Percentiles rank a stretch among this genome's conserved stretches.
Conservation (phyloP, 1,284 basidiomycete species). For the Ustilago trichophora region DNA sequence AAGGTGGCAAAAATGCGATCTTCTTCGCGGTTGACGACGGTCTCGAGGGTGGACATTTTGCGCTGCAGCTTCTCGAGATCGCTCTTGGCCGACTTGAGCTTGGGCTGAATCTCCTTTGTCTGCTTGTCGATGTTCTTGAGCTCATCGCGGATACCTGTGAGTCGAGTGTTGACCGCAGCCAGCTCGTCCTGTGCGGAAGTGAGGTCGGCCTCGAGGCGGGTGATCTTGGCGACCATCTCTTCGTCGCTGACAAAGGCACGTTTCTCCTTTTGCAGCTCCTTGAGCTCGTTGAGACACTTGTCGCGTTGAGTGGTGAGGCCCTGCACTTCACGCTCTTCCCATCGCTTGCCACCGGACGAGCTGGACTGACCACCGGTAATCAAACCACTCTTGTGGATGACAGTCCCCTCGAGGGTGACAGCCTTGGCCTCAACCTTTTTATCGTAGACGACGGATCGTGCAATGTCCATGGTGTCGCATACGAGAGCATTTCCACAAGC, state of each 20-base stretch:
- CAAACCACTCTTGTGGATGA: slow-evolving; percentile 96
- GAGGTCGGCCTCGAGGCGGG: slow-evolving; percentile 79
- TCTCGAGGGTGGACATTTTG: slow-evolving; percentile 39
- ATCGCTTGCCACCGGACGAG: slow-evolving; percentile 70
- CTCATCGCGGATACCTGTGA: slow-evolving; percentile 51
- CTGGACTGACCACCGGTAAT: slow-evolving; percentile 90
- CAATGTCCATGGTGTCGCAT: slow-evolving; percentile 93
- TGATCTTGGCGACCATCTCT: slow-evolving; percentile 78
- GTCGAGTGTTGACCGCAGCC: slow-evolving; percentile 50
- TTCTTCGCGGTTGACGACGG: slow-evolving; percentile 72
- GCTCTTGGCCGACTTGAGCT: slow-evolving; percentile 64
- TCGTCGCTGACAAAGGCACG: slow-evolving; percentile 85
- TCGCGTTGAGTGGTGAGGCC: slow-evolving; percentile 77
- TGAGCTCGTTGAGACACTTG: slow-evolving; percentile 78
- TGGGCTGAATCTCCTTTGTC: slow-evolving; percentile 36
- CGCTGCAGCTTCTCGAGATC: slow-evolving; percentile 73
- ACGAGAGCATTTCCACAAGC: slow-evolving; percentile 94
- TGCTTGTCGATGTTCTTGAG: slow-evolving; percentile 49
- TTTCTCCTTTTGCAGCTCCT: slow-evolving; percentile 82
- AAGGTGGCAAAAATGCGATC: slow-evolving; percentile 82
- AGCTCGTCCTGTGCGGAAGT: slow-evolving; percentile 82
- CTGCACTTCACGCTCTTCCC: slow-evolving; percentile 92
- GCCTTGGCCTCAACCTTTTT: slow-evolving; percentile 96
- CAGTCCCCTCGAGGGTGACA: slow-evolving; percentile 93
- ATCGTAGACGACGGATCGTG: slow-evolving; percentile 88